Evolutionary conservation across 495 filamentous ascomycete genomes (phyloP), one percentile per base, ranked within the genome.

Genomic region (Daldinia bambusicola): DNA sequence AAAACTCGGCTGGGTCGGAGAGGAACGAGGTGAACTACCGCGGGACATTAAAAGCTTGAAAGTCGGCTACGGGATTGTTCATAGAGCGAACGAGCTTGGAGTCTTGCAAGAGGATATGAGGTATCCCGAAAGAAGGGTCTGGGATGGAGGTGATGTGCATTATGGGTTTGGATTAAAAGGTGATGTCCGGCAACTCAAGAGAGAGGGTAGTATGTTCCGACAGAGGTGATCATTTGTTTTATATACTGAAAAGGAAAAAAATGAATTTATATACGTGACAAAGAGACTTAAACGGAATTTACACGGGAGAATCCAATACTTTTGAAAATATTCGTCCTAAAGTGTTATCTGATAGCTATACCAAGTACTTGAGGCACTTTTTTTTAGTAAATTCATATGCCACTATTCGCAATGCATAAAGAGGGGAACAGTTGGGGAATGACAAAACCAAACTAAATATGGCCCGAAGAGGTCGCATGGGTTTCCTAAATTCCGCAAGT

Each of bases 141-240:
- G 38, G 66, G 71, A 71, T 16, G 41, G 26, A 22, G 69, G 68
- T 12, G 75, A 72, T 26, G 51, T 65, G 37, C 71, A 63, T 50
- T 79, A 75, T 66, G 75, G 79, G 6, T 81, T 81, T 63, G 79
- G 75, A 40, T 66, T 80, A 37, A 76, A 81, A 38, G 78, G 76
- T 4, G 76, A 80, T 45, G 70, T 80, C 26, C 69, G 45, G 56
- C 75, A 77, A 59, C 34, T 20, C 12, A 69, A 55, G 26, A 69
- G 66, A 2, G 70, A 66, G 58, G 61, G 58, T 9, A 72, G 26
- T 50, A 45, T 66, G 5, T 68, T 69, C 40, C 61, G 50, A 8
- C 77, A 82, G 50, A 72, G 76, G 60, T 75, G 76, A 67, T 81
- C 9, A 8, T 14, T 57, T 36, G 30, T 38, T 7, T 26, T 26